A percentile compares a stretch with the other conserved stretches of the same genome.
phyloP scores from a whole-genome alignment of 1,284 basidiomycete genomes.

The Cystobasidiaceae sp. region DNA sequence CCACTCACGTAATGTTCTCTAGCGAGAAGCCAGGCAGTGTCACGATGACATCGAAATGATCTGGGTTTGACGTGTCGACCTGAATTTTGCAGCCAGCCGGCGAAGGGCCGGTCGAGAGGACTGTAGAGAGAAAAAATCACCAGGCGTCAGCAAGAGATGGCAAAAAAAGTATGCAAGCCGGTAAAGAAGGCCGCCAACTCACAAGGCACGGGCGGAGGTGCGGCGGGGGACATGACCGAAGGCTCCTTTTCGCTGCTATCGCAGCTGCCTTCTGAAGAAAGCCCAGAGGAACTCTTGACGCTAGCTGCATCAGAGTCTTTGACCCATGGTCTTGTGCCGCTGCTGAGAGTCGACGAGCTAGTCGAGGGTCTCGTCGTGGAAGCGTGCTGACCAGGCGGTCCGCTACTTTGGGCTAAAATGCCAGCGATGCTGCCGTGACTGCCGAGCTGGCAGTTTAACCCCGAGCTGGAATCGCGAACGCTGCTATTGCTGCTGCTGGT shows the following conservation, averaged over 20 bases:
- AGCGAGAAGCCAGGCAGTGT: constrained; percentile 21
- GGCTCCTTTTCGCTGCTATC: background rate
- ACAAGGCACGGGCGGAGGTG: constrained; percentile 26
- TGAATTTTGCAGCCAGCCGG: constrained; percentile 25
- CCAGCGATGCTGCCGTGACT: too few relatives aligned
- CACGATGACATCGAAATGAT: constrained; percentile 17
- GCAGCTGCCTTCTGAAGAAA: background rate
- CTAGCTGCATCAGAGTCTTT: constrained; percentile 1
- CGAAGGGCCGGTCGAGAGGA: constrained; percentile 11
- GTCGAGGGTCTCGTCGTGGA: background rate
- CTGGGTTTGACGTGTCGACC: constrained; percentile 14
- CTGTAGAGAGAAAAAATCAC: background rate
- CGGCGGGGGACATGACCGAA: constrained; percentile 19
- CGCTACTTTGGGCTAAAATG: too few relatives aligned
- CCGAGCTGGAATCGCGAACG: too few relatives aligned
- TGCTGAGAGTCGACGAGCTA: background rate
- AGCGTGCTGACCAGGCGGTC: too few relatives aligned
- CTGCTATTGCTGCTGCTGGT: too few relatives aligned
- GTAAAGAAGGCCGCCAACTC: background rate
- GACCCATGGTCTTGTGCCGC: constrained; percentile 7
- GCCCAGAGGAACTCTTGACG: background rate
- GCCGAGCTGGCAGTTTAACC: too few relatives aligned
- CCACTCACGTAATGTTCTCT: constrained; percentile 27
- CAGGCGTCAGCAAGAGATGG: background rate
- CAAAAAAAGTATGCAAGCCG: background rate